Evolutionary conservation across 371 early-diverging fungal genomes (phyloP).

Genomic region (Conidiobolus incongruus): DNA sequence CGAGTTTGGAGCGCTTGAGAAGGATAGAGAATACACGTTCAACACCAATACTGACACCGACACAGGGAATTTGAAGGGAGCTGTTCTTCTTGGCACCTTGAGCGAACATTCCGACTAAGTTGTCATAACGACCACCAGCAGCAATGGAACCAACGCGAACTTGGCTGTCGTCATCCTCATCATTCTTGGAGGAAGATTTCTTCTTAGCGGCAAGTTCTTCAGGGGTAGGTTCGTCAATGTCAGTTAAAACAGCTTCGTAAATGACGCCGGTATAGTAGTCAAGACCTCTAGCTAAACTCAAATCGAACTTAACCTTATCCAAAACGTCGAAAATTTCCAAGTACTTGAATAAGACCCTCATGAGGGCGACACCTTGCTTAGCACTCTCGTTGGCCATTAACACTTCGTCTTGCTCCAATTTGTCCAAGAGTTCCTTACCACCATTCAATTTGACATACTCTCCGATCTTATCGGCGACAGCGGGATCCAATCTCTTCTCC

Average conservation of each 20-base stretch:
- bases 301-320: constrained; percentile 54
- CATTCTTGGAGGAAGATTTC: constrained; percentile 8
- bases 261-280: constrained; percentile 99
- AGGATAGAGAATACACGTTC: constrained; percentile 90
- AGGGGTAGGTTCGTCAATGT: constrained; percentile 20
- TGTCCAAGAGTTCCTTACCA: constrained; percentile 50
- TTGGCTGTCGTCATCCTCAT: constrained; percentile 46
- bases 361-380: constrained; percentile 68
- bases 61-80: constrained; percentile 77
- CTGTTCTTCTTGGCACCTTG: constrained; percentile 38
- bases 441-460: constrained; percentile 64
- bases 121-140: constrained; percentile 98
- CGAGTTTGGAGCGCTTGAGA: constrained; percentile 26
- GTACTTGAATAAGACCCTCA: constrained; percentile 70
- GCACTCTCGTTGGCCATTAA: constrained; percentile 47
- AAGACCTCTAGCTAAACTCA: constrained; percentile 91
- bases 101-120: constrained; percentile 87
- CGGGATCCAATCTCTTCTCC: constrained; percentile 63
- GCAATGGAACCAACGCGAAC: constrained; percentile 94
- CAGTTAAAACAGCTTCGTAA: constrained; percentile 85
- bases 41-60: constrained; percentile 94
- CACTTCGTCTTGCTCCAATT: constrained; percentile 29
- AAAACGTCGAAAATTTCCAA: constrained; percentile 57
- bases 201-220: constrained; percentile 6
- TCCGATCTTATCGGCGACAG: constrained; percentile 75